A percentile compares a stretch with the other conserved stretches of the same genome.
Evolutionary conservation across 768 basidiomycete genomes (phyloP).

Genomic region (Inosperma sp.): DNA sequence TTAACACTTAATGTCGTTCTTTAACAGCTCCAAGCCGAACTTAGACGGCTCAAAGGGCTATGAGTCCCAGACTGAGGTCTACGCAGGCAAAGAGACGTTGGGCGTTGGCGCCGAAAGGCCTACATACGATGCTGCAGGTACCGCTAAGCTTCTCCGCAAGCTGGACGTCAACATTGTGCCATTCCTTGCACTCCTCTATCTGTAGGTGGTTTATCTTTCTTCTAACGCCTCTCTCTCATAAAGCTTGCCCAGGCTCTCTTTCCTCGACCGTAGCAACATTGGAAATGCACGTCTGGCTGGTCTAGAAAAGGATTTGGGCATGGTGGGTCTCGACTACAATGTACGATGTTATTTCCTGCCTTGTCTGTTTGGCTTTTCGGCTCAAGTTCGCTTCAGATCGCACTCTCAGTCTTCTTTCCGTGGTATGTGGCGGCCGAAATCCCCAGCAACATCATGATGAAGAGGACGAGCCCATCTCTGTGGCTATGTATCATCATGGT

Average conservation of each 20-base stretch:
- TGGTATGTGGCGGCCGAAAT: slow-evolving; percentile 30
- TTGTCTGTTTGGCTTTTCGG: slow-evolving; percentile 7
- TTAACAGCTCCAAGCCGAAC: too few relatives aligned
- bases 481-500: slow-evolving; percentile 38
- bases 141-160: slow-evolving; percentile 47
- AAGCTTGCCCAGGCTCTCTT: slow-evolving; percentile 33
- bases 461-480: slow-evolving; percentile 28
- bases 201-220: slow-evolving; percentile 19
- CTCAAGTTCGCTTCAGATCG: neutral
- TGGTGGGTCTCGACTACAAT: slow-evolving; percentile 59
- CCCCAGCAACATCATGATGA: neutral
- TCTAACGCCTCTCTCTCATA: neutral
- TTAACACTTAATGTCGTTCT: too few relatives aligned
- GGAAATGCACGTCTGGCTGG: slow-evolving; percentile 70
- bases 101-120: slow-evolving; percentile 7
- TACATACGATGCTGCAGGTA: slow-evolving; percentile 15
- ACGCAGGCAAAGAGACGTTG: neutral
- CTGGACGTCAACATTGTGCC: slow-evolving; percentile 56
- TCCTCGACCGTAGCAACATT: slow-evolving; percentile 49
- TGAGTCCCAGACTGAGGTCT: neutral
- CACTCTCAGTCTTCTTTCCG: slow-evolving; percentile 17
- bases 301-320: slow-evolving; percentile 47
- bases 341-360: slow-evolving; percentile 28
- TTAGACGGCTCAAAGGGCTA: too few relatives aligned
- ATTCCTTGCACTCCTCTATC: slow-evolving; percentile 54